Base-by-base conservation (phyloP, 1,284 basidiomycete species). In the Sutorius eximius region DNA sequence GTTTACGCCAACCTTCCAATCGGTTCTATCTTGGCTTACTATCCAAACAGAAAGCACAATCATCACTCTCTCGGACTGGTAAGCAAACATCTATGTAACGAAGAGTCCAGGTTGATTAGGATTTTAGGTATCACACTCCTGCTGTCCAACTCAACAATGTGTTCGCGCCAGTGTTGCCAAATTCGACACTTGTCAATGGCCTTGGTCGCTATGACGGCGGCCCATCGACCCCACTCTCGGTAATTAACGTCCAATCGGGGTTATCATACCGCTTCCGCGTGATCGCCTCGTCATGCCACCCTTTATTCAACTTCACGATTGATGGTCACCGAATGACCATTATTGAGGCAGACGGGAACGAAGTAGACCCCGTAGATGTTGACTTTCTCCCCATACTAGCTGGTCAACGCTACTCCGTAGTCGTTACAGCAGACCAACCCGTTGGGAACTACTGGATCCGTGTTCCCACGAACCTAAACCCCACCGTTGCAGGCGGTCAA, bases 111-210 rank as follows among this genome's bases (percentile, higher is more conserved):
- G 9, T 42, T 58, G 20, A 67, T 1, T 5, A 13, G 0, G n/a
- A n/a, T n/a, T 16, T 20, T 44, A 71, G 68, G 68, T 70, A 70
- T 49, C 68, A 70, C n/a, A 9, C 0, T 9, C 40, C 60, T 2
- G 64, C 71, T 5, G 4, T 18, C 10, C 24, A 34, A 27, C 60
- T 71, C 5, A 41, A 32, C 20, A 0, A 36, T 15, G 8, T 54
- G 8, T 27, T 45, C 0, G 42, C 20, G 4, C 29, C 37, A 5
- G 56, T 63, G 6, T 3, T 64, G 5, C 69, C 77, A 2, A 66
- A 78, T 49, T 70, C 73, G 0, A 74, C 73, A 0, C 57, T 82
- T 22, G 76, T 83, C 61, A 83, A 85, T 51, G 82, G 82, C 1
- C 60, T 56, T 12, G 77, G 79, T 7, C 71, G 75, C 32, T 83